These are phyloP conservation scores for Prunella vulgaris DNA, from an alignment of 257 asterid genomes.

Conservation along the genomic window DNA sequence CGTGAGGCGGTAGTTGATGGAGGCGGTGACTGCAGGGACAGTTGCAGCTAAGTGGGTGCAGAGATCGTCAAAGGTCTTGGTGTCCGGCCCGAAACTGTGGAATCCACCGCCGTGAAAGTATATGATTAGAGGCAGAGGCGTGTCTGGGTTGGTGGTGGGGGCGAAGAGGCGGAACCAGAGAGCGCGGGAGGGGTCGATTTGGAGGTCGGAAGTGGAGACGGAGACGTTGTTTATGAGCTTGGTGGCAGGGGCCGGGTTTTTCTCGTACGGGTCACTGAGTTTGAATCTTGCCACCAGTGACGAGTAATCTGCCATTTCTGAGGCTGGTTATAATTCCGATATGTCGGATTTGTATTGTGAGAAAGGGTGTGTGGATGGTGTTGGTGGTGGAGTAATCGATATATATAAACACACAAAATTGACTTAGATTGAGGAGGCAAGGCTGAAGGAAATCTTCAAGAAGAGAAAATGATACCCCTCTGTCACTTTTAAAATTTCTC, in stretches of 20 bases:
- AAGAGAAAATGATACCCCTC: too few species aligned
- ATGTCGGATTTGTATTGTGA: too few species aligned
- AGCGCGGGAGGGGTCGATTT: background rate
- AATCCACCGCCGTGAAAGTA: slow-evolving; percentile 50
- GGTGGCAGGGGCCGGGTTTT: slow-evolving; percentile 22
- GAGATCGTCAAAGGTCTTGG: slow-evolving; percentile 14
- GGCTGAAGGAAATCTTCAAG: too few species aligned
- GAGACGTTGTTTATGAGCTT: slow-evolving; percentile 6
- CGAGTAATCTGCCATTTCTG: background rate
- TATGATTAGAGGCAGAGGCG: background rate
- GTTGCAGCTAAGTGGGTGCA: slow-evolving; percentile 31
- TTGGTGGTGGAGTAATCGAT: too few species aligned
- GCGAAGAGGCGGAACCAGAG: slow-evolving; percentile 8
- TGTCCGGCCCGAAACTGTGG: slow-evolving; percentile 16
- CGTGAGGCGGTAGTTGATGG: slow-evolving; percentile 39
- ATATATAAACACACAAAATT: too few species aligned
- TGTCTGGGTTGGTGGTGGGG: background rate
- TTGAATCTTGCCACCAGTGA: background rate
- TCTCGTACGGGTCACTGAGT: background rate
- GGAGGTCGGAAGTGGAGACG: background rate
- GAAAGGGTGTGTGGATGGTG: too few species aligned
- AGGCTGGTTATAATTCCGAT: too few species aligned
- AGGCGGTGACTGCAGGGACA: slow-evolving; percentile 30
- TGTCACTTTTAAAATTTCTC: too few species aligned
- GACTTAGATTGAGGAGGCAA: too few species aligned